Conservation (phyloP, 2,329 filamentous ascomycete species). For the Sporothrix sp. region DNA sequence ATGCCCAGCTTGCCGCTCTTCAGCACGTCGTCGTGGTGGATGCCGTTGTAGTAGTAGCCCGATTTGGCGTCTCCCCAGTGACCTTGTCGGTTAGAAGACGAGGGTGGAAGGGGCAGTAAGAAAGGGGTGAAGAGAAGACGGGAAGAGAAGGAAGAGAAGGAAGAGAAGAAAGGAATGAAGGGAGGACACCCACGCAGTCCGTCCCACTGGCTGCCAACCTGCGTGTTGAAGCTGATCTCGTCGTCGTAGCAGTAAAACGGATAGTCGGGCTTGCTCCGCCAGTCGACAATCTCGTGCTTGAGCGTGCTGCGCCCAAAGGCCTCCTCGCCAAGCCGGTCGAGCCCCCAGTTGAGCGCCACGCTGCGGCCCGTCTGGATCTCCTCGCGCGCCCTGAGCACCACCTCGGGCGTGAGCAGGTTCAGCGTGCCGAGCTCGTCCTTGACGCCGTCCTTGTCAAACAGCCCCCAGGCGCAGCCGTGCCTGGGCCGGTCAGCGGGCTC, state of each 20-base stretch:
- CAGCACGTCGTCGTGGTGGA: conserved; percentile 25
- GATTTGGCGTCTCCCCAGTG: conserved; percentile 12
- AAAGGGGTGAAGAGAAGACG: conserved; percentile 10
- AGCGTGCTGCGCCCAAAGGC: conserved; percentile 46
- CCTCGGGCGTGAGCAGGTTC: conserved; percentile 49
- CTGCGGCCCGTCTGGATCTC: conserved; percentile 45
- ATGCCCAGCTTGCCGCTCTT: conserved; percentile 28
- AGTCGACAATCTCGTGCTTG: conserved; percentile 23
- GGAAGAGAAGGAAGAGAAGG: conserved; percentile 7
- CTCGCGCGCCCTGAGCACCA: conserved; percentile 38
- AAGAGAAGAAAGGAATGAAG: too few species aligned
- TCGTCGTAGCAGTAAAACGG: conserved; percentile 14
- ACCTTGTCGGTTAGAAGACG: conserved; percentile 14
- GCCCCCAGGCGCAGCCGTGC: conserved; percentile 29
- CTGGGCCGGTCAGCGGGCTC: not conserved
- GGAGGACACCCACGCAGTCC: conserved; percentile 40
- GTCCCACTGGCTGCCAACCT: conserved; percentile 46
- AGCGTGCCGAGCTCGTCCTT: conserved; percentile 49
- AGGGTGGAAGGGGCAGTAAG: conserved; percentile 29
- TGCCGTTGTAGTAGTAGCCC: conserved; percentile 23
- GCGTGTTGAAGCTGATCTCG: conserved; percentile 14
- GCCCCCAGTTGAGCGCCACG: conserved; percentile 50
- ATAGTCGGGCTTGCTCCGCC: conserved; percentile 9
- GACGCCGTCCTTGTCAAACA: conserved; percentile 38
- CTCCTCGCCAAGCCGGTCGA: conserved; percentile 41